Evolutionary conservation across 2,329 filamentous ascomycete genomes (phyloP).

Genomic region (Calonectria montana): DNA sequence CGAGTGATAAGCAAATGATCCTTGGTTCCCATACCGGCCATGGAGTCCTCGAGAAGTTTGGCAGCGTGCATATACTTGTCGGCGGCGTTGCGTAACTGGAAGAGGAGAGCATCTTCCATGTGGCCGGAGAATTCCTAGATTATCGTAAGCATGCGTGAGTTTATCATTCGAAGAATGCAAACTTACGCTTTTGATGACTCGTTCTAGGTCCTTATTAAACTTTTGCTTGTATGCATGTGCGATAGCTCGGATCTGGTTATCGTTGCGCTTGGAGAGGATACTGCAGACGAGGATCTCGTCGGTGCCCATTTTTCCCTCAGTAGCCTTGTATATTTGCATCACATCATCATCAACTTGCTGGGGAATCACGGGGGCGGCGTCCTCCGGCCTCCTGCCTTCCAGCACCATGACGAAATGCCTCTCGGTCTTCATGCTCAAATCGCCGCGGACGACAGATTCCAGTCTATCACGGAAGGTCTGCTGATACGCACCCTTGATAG

Average conservation of each 20-base stretch:
- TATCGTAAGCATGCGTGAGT: not conserved
- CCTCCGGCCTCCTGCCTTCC: constrained; percentile 79
- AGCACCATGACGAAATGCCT: constrained; percentile 87
- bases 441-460: constrained; percentile 78
- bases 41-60: constrained; percentile 82
- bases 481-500: constrained; percentile 85
- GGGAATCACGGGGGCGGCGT: constrained; percentile 78
- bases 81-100: constrained; percentile 79
- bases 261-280: constrained; percentile 79
- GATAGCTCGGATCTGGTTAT: constrained; percentile 87
- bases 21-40: constrained; percentile 89
- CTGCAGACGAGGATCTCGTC: constrained; percentile 83
- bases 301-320: constrained; percentile 77
- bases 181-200: constrained; percentile 76
- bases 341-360: constrained; percentile 82
- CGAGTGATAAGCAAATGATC: constrained; percentile 82
- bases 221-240: constrained; percentile 78
- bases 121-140: constrained; percentile 85
- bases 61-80: constrained; percentile 91
- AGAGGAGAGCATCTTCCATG: constrained; percentile 86
- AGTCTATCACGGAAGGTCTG: constrained; percentile 74
- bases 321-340: constrained; percentile 80
- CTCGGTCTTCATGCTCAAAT: constrained; percentile 88
- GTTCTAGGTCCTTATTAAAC: constrained; percentile 77
- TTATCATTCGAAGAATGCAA: not conserved